These are phyloP conservation scores for Ceratocystis ficicola DNA, from an alignment of 2,329 filamentous ascomycete species.

Conservation along the genomic window DNA sequence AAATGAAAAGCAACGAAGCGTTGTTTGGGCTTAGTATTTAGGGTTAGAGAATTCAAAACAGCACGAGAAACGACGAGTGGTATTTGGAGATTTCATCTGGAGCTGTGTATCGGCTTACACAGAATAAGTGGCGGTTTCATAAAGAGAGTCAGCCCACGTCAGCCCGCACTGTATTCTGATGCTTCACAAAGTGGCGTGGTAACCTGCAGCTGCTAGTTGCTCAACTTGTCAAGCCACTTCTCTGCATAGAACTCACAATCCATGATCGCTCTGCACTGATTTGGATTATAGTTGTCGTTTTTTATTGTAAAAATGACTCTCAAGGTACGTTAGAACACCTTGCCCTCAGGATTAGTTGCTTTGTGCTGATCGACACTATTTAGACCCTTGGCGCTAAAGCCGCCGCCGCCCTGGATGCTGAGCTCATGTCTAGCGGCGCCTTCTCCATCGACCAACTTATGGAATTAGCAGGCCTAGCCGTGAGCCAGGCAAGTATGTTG, in stretches of 20 bases:
- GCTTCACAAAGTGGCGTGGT: background rate
- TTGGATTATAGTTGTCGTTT: no score
- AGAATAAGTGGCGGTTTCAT: background rate
- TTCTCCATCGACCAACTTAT: slow-evolving; percentile 96
- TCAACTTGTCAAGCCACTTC: background rate
- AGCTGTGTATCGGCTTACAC: background rate
- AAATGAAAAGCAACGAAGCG: background rate
- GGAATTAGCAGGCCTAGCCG: slow-evolving; percentile 86
- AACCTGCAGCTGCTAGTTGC: background rate
- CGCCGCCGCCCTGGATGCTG: slow-evolving; percentile 77
- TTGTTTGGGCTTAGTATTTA: background rate
- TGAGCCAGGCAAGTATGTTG: slow-evolving; percentile 68
- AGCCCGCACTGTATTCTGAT: background rate
- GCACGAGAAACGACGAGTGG: background rate
- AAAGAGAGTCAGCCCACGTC: background rate
- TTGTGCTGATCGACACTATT: background rate
- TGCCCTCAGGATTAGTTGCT: background rate
- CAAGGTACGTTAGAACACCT: background rate
- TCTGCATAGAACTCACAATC: background rate
- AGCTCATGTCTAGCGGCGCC: slow-evolving; percentile 78
- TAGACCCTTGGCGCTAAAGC: slow-evolving; percentile 80
- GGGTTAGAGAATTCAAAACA: background rate
- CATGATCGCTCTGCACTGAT: no score
- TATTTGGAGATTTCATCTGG: no score
- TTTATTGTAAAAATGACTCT: background rate